Evolutionary conservation across 169 alveolate species (phyloP), one percentile per base, ranked within the genome.

Genomic region (Sarcocystis neurona): DNA sequence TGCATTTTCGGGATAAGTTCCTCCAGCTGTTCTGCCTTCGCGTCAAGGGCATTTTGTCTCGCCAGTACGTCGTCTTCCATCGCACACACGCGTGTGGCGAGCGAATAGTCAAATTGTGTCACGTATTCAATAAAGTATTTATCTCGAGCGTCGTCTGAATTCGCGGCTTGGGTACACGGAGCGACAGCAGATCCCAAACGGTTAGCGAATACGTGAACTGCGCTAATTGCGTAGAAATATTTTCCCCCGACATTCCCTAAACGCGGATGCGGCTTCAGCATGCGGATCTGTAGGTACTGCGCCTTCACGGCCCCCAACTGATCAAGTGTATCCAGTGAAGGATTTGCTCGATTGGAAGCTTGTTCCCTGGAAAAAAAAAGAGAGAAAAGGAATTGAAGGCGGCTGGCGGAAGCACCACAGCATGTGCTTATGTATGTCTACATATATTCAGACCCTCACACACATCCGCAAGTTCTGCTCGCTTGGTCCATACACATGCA

Each of bases 81-180:
- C 39, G 94, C 80, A 47, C 92, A 92, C 53, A 96, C 90, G 85
- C 92, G 92, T 18, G 90, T 80, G 5, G 97, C 94, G 47, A 96
- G 89, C 32, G 72, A 91, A 34, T 95, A 87, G 78, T 96, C 97
- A 70, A 94, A 95, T 27, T 92, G 92, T 1, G 96, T 92, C 37
- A 95, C 96, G 88, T 96, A 96, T 50, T 94, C 95, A 39, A 96
- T 94, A 70, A 96, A 96, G 90, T 96, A 96, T 75, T 96, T 96
- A 85, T 96, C 98, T 79, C 98, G 92, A 2, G 98, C 98, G 77
- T 96, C 98, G 74, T 94, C 94, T 32, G 96, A 93, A 70, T 94
- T 94, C 27, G 98, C 98, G 1, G 98, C 97, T 60, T 95, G 96
- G 74, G 96, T 91, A 89, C 98, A 96, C 74, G 94, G 94, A 39